These are phyloP conservation scores for Pythium brachiatum DNA, from an alignment of 352 stramenopile genomes.

Conservation along the genomic window DNA sequence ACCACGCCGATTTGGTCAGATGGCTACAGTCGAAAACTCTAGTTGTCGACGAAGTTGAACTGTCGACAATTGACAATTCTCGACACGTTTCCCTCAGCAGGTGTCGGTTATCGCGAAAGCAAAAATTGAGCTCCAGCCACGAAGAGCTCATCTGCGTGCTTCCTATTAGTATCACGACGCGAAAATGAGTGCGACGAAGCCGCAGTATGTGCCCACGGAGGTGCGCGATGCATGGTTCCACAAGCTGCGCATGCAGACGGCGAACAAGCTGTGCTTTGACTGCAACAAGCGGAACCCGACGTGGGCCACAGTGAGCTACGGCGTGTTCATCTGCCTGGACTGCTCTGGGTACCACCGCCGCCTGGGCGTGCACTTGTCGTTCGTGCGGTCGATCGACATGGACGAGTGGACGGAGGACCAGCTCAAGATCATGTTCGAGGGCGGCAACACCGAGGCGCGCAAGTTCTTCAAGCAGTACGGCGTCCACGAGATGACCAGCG, in stretches of 20 bases:
- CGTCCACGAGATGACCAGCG: slow-evolving; percentile 83
- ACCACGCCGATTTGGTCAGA: background rate
- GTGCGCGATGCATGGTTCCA: slow-evolving; percentile 87
- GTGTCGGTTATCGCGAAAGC: slow-evolving; percentile 5
- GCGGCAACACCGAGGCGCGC: slow-evolving; percentile 91
- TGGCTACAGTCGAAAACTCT: background rate
- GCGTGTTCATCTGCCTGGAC: slow-evolving; percentile 96
- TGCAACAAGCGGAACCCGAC: slow-evolving; percentile 94
- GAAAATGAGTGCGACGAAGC: slow-evolving; percentile 36
- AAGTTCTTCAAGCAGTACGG: slow-evolving; percentile 95
- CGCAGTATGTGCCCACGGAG: slow-evolving; percentile 68
- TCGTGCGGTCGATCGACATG: slow-evolving; percentile 95
- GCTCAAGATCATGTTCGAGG: slow-evolving; percentile 90
- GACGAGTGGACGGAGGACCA: slow-evolving; percentile 96
- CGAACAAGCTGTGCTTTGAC: slow-evolving; percentile 95
- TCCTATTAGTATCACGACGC: no score
- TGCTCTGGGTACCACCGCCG: slow-evolving; percentile 93
- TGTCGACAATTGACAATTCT: slow-evolving; percentile 6
- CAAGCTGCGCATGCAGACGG: slow-evolving; percentile 64
- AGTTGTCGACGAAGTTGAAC: slow-evolving; percentile 9
- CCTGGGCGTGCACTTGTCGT: slow-evolving; percentile 92
- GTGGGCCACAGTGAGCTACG: slow-evolving; percentile 95
- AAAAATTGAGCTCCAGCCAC: background rate
- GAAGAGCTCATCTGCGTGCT: background rate
- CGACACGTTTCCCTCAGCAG: background rate